These are phyloP conservation scores for Diaporthe ilicicola DNA, from an alignment of 2,329 filamentous ascomycete genomes.

Conservation along the genomic window DNA sequence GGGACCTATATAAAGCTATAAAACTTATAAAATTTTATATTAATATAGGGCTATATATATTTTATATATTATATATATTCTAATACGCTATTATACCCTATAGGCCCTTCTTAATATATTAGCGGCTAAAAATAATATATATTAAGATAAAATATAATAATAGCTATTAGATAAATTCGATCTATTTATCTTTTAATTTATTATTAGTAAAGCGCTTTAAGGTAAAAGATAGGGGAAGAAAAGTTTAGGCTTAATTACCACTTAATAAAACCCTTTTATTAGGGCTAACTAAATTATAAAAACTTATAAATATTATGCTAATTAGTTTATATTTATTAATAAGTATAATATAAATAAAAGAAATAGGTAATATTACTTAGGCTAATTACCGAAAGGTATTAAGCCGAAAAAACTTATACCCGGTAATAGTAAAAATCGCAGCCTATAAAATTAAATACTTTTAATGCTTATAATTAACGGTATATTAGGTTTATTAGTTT, in stretches of 20 bases:
- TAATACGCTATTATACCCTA: too few relatives aligned
- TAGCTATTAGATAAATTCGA: neutral
- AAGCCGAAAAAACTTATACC: neutral
- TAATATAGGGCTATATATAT: too few relatives aligned
- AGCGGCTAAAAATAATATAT: neutral
- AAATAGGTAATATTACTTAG: neutral
- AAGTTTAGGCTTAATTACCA: neutral
- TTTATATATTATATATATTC: too few relatives aligned
- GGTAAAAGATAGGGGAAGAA: neutral
- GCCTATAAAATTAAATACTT: neutral
- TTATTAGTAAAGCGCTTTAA: neutral
- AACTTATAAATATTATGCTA: neutral
- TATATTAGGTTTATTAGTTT: too few relatives aligned
- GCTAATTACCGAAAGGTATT: neutral
- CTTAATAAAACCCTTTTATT: neutral
- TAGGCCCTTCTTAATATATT: too few relatives aligned
- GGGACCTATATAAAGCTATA: too few relatives aligned
- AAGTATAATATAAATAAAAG: too few relatives aligned
- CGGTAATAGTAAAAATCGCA: neutral
- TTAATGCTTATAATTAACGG: neutral
- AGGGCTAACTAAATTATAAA: neutral
- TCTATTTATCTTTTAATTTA: too few relatives aligned
- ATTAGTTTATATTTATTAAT: neutral
- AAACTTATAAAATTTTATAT: too few relatives aligned
- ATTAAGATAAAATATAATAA: neutral